A percentile compares a stretch with the other conserved stretches of the same genome.
Evolutionary conservation across 225 moss, liverwort and hornwort species (phyloP).

Genomic region (Anthoceros angustus): DNA sequence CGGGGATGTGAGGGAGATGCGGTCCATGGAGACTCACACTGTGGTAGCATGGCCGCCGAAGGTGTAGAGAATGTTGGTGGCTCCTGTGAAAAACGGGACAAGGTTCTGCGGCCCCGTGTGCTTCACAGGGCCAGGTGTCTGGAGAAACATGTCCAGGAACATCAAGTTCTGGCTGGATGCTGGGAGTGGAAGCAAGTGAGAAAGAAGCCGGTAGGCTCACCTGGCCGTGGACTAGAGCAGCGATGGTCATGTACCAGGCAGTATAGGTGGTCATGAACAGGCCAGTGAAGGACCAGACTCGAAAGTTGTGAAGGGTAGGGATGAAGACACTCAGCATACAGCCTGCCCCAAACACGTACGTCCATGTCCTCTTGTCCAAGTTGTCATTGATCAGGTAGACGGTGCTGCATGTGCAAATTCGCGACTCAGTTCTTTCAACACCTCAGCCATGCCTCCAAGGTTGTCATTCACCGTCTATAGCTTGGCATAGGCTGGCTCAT

Average conservation of each 20-base stretch:
- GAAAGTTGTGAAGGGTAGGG: conserved; percentile 23
- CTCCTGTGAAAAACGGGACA: conserved; percentile 16
- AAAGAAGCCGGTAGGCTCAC: neutral
- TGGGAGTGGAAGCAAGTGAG: neutral
- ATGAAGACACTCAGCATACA: conserved; percentile 13
- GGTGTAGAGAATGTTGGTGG: conserved; percentile 27
- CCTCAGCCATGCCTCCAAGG: too few relatives aligned
- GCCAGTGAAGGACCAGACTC: conserved; percentile 21
- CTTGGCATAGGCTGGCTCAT: too few relatives aligned
- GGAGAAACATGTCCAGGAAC: neutral
- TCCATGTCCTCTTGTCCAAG: conserved; percentile 19
- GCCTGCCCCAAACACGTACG: conserved; percentile 19
- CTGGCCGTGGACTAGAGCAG: conserved; percentile 14
- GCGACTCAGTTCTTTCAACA: too few relatives aligned
- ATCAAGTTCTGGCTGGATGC: neutral
- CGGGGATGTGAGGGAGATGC: neutral
- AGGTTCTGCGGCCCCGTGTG: neutral
- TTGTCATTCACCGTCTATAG: too few relatives aligned
- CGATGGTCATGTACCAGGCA: conserved; percentile 23
- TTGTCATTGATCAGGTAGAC: conserved; percentile 19
- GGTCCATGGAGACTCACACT: conserved; percentile 8
- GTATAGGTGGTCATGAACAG: conserved; percentile 27
- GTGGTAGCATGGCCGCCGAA: conserved; percentile 27
- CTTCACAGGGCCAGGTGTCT: neutral
- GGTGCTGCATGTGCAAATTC: conserved; percentile 12